Evolutionary conservation across 2,329 filamentous ascomycete species (phyloP), one percentile per base, ranked within the genome.

Genomic region (Penicillium paneum): DNA sequence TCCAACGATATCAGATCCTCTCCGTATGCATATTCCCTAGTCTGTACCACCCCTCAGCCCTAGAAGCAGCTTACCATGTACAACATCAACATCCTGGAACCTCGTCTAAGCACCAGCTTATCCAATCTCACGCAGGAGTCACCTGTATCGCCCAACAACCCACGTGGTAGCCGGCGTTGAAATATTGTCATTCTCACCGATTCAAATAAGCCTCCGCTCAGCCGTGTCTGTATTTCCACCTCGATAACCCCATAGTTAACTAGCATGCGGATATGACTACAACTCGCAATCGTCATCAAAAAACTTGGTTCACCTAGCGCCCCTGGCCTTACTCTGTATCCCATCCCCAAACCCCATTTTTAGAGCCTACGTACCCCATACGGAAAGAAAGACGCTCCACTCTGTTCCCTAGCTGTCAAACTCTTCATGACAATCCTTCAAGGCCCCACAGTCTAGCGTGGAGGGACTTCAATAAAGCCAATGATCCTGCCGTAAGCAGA

Each of bases 1-100:
- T 43, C 39, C 19, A 44, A 32, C n/a, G 48, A 56, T 52, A 57
- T 55, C 57, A 59, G 39, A 57, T 57, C 34, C 21, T 34, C 56
- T 56, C 45, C 43, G 39, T 44, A 52, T 54, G 54, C 53, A 53
- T 50, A 24, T 32, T 39, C 55, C 29, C 47, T 53, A 47, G 31
- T n/a, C 29, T n/a, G 39, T 28, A n/a, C 8, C 8, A 35, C 43
- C 34, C 4, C 47, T 53, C 54, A 56, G 52, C 40, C 49, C 7
- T 29, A 45, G 40, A 38, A 24, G 6, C 49, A 51, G 34, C 40
- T 45, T 21, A 51, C 24, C 13, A 34, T 11, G 36, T n/a, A 26
- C 17, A 43, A n/a, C 31, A 43, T 12, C n/a, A 29, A 17, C n/a
- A 32, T 19, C 19, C 24, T 3, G 13, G 35, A 11, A 24, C 11